Evolutionary conservation across 176 grass and related monocot genomes (phyloP).

Genomic region (Aechmea fasciata): DNA sequence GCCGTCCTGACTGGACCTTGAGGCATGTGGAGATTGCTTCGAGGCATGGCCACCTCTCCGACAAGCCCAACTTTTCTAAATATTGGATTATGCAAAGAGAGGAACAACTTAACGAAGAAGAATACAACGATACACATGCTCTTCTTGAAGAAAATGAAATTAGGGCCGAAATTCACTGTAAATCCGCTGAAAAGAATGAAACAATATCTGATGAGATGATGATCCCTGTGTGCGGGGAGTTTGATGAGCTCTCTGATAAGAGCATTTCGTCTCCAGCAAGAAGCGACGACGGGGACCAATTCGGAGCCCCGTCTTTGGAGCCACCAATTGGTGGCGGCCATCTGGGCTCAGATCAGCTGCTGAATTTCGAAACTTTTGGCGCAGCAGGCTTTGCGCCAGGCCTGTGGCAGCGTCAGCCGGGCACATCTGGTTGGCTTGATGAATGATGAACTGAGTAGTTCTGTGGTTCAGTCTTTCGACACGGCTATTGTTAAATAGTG

Average conservation of each 20-base stretch:
- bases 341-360: not conserved
- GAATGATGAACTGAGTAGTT: not conserved
- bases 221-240: not conserved
- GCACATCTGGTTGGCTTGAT: constrained; percentile 13
- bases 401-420: not conserved
- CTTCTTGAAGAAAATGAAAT: constrained; percentile 14
- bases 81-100: constrained; percentile 5
- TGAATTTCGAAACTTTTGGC: not conserved
- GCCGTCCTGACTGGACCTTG: constrained; percentile 61
- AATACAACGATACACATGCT: constrained; percentile 8
- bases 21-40: constrained; percentile 58
- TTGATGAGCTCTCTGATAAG: constrained; percentile 27
- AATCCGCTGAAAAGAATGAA: constrained; percentile 10
- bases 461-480: no score
- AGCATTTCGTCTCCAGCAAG: constrained; percentile 41
- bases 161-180: constrained; percentile 23
- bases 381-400: not conserved
- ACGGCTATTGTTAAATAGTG: no score
- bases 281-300: constrained; percentile 14
- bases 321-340: not conserved
- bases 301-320: constrained; percentile 2
- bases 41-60: constrained; percentile 36
- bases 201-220: constrained; percentile 15
- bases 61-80: constrained; percentile 7
- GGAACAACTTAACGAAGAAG: constrained; percentile 4